Evolutionary conservation across 1,284 basidiomycete species (phyloP).

Genomic region (Ganoderma lingzhi): DNA sequence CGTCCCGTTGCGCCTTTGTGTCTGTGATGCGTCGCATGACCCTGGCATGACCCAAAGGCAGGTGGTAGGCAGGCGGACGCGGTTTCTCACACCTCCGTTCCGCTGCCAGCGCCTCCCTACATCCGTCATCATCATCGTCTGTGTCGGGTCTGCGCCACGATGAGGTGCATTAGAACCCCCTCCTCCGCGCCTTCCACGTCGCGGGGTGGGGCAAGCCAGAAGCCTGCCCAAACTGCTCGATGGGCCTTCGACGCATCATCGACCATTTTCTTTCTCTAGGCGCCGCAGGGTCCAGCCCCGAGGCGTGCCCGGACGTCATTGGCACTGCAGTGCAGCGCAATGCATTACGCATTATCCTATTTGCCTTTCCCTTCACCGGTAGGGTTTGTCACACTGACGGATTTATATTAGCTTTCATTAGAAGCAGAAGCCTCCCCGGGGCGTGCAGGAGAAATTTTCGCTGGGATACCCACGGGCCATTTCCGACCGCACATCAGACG

Average conservation of each 20-base stretch:
- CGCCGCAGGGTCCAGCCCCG: conserved; percentile 1
- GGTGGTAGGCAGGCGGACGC: not conserved
- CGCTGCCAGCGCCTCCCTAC: conserved; percentile 6
- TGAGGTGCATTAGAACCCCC: conserved; percentile 16
- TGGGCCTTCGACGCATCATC: not conserved
- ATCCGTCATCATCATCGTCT: not conserved
- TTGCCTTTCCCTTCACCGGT: conserved; percentile 7
- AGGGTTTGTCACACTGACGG: not conserved
- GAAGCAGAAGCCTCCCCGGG: conserved; percentile 5
- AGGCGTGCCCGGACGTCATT: conserved; percentile 6
- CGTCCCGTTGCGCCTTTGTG: not conserved
- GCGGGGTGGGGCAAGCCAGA: conserved; percentile 10
- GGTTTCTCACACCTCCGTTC: conserved; percentile 11
- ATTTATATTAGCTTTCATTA: conserved; percentile 12
- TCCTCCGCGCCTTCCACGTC: conserved; percentile 18
- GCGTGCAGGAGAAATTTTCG: conserved; percentile 16
- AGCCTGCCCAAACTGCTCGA: not conserved
- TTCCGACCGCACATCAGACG: conserved; percentile 2
- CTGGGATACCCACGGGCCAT: conserved; percentile 19
- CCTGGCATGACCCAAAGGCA: too few species aligned
- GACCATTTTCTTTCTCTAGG: not conserved
- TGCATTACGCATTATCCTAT: conserved; percentile 7
- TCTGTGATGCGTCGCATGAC: not conserved
- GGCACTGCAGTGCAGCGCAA: conserved; percentile 6
- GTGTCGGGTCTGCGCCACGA: conserved; percentile 5